Evolutionary conservation across 108 stramenopile species (phyloP).

Genomic region (Cyclotella atomus): DNA sequence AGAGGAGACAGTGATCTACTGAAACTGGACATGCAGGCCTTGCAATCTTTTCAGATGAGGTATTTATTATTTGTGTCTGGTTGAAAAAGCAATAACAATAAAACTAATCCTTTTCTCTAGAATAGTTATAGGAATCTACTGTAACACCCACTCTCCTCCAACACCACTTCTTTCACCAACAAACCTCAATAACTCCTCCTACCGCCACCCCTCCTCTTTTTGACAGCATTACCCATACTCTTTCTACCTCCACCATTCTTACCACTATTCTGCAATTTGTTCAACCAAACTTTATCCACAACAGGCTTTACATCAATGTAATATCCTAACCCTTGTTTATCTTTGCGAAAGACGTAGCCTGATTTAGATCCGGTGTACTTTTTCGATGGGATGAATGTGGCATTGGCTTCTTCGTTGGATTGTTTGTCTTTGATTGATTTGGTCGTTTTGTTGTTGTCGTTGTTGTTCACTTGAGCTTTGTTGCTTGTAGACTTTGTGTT

Average conservation of each 20-base stretch:
- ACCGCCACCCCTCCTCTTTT: constrained; percentile 19
- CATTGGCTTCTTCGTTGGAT: constrained; percentile 10
- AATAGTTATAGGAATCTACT: too few relatives aligned
- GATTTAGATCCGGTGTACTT: constrained; percentile 76
- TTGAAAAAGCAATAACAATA: too few relatives aligned
- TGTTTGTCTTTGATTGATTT: constrained; percentile 26
- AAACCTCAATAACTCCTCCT: constrained; percentile 36
- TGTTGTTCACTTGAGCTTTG: too few relatives aligned
- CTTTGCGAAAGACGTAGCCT: constrained; percentile 78
- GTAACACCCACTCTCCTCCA: too few relatives aligned
- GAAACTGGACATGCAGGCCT: too few relatives aligned
- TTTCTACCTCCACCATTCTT: constrained; percentile 25
- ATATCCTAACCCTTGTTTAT: constrained; percentile 77
- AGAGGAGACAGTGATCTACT: too few relatives aligned
- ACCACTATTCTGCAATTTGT: constrained; percentile 4
- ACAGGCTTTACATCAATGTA: constrained; percentile 76
- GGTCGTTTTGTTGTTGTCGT: constrained; percentile 11
- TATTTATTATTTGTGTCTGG: too few relatives aligned
- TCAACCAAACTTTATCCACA: constrained; percentile 54
- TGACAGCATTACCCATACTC: constrained; percentile 12
- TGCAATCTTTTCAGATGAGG: too few relatives aligned
- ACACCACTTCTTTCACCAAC: not conserved
- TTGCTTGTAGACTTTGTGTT: too few relatives aligned
- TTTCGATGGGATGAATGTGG: constrained; percentile 63
- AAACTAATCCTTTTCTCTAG: too few relatives aligned